Conservation (phyloP, 2,329 filamentous ascomycete species). For the Thyridium curvatum region DNA sequence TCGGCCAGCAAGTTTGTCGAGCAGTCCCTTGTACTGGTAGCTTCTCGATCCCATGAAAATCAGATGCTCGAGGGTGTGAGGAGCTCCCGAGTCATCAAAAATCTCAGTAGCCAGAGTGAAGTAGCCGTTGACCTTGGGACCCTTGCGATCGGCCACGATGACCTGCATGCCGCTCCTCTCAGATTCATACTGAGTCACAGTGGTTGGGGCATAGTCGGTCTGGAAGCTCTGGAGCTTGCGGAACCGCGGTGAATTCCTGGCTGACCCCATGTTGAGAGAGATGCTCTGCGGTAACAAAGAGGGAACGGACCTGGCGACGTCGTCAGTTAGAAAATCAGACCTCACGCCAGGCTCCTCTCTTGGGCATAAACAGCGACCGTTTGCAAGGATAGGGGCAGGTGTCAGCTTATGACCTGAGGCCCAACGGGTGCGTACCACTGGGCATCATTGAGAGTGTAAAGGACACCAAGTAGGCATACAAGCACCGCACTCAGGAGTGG, state of each 20-base stretch:
- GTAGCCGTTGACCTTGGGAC: constrained; percentile 92
- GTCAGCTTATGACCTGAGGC: too few relatives aligned
- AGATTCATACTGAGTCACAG: constrained; percentile 93
- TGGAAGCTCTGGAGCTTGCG: constrained; percentile 80
- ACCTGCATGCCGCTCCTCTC: constrained; percentile 91
- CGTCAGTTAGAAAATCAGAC: constrained; percentile 8
- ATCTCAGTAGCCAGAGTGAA: constrained; percentile 97
- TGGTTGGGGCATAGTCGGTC: constrained; percentile 82
- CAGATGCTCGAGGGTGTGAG: constrained; percentile 77
- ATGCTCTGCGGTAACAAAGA: constrained; percentile 6
- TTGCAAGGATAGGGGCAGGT: not conserved
- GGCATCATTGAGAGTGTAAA: not conserved
- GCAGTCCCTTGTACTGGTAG: constrained; percentile 89
- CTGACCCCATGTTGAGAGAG: constrained; percentile 46
- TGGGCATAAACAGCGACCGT: too few relatives aligned
- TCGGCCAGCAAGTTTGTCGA: constrained; percentile 89
- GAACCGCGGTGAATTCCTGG: constrained; percentile 55
- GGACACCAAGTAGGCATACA: not conserved
- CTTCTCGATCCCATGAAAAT: constrained; percentile 88
- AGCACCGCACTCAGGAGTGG: not conserved
- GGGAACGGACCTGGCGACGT: constrained; percentile 10
- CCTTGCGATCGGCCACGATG: constrained; percentile 83
- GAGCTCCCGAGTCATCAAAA: constrained; percentile 91
- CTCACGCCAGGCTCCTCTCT: not conserved
- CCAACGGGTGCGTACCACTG: too few relatives aligned